Evolutionary conservation across 2,329 filamentous ascomycete genomes (phyloP).

Genomic region (Ophiocordyceps australis): DNA sequence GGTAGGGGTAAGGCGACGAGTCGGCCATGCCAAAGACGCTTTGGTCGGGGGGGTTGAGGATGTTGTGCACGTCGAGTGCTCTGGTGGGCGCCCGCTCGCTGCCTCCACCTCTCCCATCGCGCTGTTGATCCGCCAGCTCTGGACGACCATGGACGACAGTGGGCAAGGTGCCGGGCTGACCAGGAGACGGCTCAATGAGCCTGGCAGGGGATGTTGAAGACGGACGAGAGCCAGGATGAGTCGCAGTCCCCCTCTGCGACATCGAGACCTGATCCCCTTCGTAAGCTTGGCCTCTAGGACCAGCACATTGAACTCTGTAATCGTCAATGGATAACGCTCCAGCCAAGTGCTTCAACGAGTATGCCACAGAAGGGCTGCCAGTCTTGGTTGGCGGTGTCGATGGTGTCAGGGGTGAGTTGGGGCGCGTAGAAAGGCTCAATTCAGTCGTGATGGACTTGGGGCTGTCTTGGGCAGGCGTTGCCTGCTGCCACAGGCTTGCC

Average conservation of each 20-base stretch:
- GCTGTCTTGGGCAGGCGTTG: slow-evolving; percentile 11
- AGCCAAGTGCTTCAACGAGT: slow-evolving; percentile 7
- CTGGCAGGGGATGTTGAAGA: slow-evolving; percentile 24
- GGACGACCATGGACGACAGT: slow-evolving; percentile 8
- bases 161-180: slow-evolving; percentile 5
- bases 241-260: slow-evolving; percentile 41
- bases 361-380: slow-evolving; percentile 6
- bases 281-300: slow-evolving; percentile 28
- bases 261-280: slow-evolving; percentile 43
- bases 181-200: slow-evolving; percentile 11
- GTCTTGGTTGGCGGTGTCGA: slow-evolving; percentile 13
- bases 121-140: too few relatives aligned
- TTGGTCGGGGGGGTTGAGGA: slow-evolving; percentile 18
- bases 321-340: slow-evolving; percentile 6
- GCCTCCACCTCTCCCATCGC: too few relatives aligned
- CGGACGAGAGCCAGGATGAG: slow-evolving; percentile 34
- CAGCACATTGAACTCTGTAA: slow-evolving; percentile 35
- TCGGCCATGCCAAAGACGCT: too few relatives aligned
- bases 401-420: slow-evolving; percentile 16
- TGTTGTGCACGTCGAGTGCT: slow-evolving; percentile 16
- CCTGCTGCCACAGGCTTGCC: slow-evolving; percentile 16
- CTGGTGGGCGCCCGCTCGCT: slow-evolving; percentile 8
- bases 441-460: slow-evolving; percentile 13
- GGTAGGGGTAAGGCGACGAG: too few relatives aligned
- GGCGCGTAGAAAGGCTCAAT: slow-evolving; percentile 12